Percentiles rank a stretch among this genome's conserved stretches.
phyloP scores from a whole-genome alignment of 257 asterid genomes.

The Salvia hispanica region DNA sequence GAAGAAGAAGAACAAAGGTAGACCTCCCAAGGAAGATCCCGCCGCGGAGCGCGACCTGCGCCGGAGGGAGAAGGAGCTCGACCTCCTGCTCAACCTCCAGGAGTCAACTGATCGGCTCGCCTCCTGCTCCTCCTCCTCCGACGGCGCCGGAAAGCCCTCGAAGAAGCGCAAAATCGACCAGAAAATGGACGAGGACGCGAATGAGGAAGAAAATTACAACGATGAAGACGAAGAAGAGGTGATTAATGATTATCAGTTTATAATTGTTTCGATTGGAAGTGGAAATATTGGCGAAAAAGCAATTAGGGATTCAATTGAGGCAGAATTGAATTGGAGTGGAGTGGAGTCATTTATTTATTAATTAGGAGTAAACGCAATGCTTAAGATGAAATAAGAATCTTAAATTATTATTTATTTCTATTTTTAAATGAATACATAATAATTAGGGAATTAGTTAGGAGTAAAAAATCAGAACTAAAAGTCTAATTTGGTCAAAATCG shows the following conservation, averaged over 20 bases:
- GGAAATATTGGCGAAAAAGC: constrained; percentile 23
- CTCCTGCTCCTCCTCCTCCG: constrained; percentile 51
- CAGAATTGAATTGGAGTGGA: constrained; percentile 28
- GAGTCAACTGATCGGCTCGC: constrained; percentile 49
- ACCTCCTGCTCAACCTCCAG: constrained; percentile 65
- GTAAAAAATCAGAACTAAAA: too few relatives aligned
- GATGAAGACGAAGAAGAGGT: constrained; percentile 51
- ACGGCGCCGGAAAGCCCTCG: constrained; percentile 46
- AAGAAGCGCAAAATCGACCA: constrained; percentile 71
- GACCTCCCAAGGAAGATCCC: constrained; percentile 79
- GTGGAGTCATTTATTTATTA: constrained; percentile 18
- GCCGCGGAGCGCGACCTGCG: constrained; percentile 64
- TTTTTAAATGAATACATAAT: too few relatives aligned
- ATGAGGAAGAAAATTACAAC: constrained; percentile 38
- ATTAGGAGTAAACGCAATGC: too few relatives aligned
- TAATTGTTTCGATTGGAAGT: constrained; percentile 32
- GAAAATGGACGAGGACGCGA: constrained; percentile 41
- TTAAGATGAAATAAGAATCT: too few relatives aligned
- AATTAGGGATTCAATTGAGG: constrained; percentile 26
- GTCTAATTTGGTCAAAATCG: too few relatives aligned
- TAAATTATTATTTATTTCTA: too few relatives aligned
- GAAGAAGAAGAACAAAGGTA: constrained; percentile 87
- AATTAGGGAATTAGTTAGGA: too few relatives aligned
- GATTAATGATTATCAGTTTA: constrained; percentile 28
- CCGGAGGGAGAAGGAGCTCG: constrained; percentile 84